Base-by-base conservation (phyloP, 1,284 basidiomycete genomes). In the Inonotus obliquus region DNA sequence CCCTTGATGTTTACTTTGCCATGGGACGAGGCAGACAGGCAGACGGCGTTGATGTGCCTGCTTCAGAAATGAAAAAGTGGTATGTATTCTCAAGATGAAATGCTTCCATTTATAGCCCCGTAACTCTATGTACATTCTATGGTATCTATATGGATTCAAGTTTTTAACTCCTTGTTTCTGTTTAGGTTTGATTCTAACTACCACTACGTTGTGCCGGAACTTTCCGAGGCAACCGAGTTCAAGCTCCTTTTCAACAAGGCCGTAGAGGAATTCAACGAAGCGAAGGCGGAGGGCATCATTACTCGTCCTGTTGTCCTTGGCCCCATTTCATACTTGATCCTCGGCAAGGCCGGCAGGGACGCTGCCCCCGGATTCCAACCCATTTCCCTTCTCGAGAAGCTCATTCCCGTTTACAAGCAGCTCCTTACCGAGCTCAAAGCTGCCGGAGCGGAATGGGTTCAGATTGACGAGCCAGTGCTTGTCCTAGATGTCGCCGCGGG, bases 11-110 rank as follows among this genome's bases (percentile, higher is more conserved):
- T 74, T 98, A 94, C 81, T 98, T 98, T 70, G 94, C 97, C 70
- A 96, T 99, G 92, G 97, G 96, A 66, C 97, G 97, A 80, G 97
- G 97, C 65, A 94, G 96, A 73, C 97, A 99, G 80, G 84, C 89
- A 65, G 90, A 86, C 65, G 89, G 87, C 67, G 94, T 99, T 70
- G 97, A 99, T 79, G 93, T 98, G 66, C 94, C 94, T 58, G 96
- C 96, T 59, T 96, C 87, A 69, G 96, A 98, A 82, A 99, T 98
- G 96, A 97, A 97, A 86, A 98, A 97, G 79, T 98, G 95, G 94
- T 91, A 69, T 65, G 84, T 77, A 53, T 62, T 58, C 59, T 39
- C 7, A 9, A 37, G 45, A 62, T 56, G 13, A 10, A 25, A 17
- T 37, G 29, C 52, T 49, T 39, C 14, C 25, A 19, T 7, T 38